phyloP scores from a whole-genome alignment of 257 asterid species.

The Solanum okadae region DNA sequence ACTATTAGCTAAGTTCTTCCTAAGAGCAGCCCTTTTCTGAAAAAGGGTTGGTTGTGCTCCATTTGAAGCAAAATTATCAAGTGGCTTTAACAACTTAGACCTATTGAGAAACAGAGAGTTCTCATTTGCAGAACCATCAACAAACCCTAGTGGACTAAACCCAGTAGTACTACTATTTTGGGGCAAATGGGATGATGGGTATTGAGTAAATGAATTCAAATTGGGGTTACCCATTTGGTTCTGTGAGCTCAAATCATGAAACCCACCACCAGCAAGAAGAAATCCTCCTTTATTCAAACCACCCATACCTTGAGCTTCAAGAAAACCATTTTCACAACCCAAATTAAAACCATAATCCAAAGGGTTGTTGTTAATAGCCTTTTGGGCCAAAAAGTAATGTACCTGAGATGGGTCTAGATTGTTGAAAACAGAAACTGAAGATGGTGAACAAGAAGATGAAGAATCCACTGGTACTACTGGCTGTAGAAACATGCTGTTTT shows the following conservation, averaged over 20 bases:
- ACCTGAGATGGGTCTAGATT: constrained; percentile 46
- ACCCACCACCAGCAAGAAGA: constrained; percentile 13
- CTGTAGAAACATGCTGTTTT: constrained; percentile 33
- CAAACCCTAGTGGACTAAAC: constrained; percentile 31
- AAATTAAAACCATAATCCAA: constrained; percentile 31
- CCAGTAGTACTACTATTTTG: constrained; percentile 18
- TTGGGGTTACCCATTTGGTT: constrained; percentile 24
- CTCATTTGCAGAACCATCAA: constrained; percentile 26
- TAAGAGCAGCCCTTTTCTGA: constrained; percentile 85
- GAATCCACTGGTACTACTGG: constrained; percentile 40
- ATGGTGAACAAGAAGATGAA: constrained; percentile 76
- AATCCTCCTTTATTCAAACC: constrained; percentile 24
- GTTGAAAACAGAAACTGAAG: constrained; percentile 43
- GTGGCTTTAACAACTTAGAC: constrained; percentile 70
- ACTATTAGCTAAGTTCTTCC: constrained; percentile 17
- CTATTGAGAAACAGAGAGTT: constrained; percentile 40
- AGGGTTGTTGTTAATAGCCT: constrained; percentile 12
- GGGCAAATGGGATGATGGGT: constrained; percentile 16
- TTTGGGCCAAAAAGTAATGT: constrained; percentile 41
- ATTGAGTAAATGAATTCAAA: constrained; percentile 25
- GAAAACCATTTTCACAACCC: constrained; percentile 54
- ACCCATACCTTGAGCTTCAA: constrained; percentile 27
- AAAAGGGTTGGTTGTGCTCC: constrained; percentile 87
- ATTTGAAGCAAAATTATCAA: constrained; percentile 49
- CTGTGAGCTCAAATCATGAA: constrained; percentile 36